These are phyloP conservation scores for Multifurca ochricompacta DNA, from an alignment of 768 basidiomycete species.

Conservation along the genomic window DNA sequence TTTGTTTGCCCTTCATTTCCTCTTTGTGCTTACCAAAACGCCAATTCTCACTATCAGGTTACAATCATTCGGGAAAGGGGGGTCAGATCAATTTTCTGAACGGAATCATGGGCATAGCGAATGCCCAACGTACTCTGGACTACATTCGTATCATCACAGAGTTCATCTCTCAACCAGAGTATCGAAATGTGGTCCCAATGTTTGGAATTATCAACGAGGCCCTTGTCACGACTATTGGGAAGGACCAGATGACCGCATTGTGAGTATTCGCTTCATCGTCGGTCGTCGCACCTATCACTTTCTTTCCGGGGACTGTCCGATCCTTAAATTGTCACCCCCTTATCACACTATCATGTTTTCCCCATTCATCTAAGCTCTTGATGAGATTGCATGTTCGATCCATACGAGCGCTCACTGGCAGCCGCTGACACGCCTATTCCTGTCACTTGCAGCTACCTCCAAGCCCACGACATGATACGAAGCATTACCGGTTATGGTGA, in stretches of 20 bases:
- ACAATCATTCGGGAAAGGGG: constrained; percentile 52
- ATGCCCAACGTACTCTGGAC: constrained; percentile 74
- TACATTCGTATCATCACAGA: constrained; percentile 72
- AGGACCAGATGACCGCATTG: constrained; percentile 52
- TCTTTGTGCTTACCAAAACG: neutral
- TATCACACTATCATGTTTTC: neutral
- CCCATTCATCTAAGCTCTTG: neutral
- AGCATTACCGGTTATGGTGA: constrained; percentile 67
- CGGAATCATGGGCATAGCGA: constrained; percentile 83
- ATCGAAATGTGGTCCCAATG: constrained; percentile 52
- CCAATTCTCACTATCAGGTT: constrained; percentile 29
- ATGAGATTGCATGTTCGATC: constrained; percentile 2
- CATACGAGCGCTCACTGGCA: neutral
- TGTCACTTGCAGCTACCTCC: constrained; percentile 43
- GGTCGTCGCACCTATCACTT: constrained; percentile 26
- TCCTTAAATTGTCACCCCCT: neutral
- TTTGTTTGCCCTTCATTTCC: neutral
- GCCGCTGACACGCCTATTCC: constrained; percentile 27
- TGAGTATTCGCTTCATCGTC: constrained; percentile 29
- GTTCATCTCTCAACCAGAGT: constrained; percentile 77
- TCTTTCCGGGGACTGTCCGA: neutral
- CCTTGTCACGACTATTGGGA: constrained; percentile 46
- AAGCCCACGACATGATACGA: constrained; percentile 59
- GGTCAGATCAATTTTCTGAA: constrained; percentile 59
- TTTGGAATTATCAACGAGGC: constrained; percentile 68